These are phyloP conservation scores for Prunus armeniaca DNA, from an alignment of 306 rosid genomes.

Conservation along the genomic window DNA sequence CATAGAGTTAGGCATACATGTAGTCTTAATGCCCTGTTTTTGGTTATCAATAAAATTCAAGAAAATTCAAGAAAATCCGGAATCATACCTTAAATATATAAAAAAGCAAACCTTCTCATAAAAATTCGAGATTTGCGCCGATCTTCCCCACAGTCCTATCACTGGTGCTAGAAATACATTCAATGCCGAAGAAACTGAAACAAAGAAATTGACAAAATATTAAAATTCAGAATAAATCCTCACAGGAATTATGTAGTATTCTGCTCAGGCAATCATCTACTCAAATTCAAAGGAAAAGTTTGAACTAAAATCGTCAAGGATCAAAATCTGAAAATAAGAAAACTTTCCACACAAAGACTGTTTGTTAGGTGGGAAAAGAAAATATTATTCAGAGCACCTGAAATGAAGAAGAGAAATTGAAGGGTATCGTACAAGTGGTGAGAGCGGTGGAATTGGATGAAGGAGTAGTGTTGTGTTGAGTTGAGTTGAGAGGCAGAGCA, in stretches of 20 bases:
- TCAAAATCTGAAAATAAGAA: neutral
- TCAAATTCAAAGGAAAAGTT: neutral
- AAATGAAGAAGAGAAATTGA: neutral
- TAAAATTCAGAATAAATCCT: neutral
- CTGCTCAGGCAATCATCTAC: neutral
- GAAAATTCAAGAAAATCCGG: neutral
- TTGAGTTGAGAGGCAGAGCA: neutral
- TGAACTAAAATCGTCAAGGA: neutral
- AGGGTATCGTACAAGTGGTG: neutral
- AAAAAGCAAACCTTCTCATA: neutral
- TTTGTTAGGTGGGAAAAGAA: neutral
- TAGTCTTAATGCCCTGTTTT: neutral
- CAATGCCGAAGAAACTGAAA: conserved; percentile 2
- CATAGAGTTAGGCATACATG: neutral
- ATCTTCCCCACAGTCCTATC: neutral
- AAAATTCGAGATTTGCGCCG: neutral
- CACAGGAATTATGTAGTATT: neutral
- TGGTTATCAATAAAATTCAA: neutral
- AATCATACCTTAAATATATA: neutral
- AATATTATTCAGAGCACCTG: neutral
- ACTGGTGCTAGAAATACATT: neutral
- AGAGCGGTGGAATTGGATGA: neutral
- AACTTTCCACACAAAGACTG: too few relatives aligned
- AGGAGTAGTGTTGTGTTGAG: neutral
- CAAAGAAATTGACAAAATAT: neutral